Evolutionary conservation across 495 filamentous ascomycete species (phyloP).

Genomic region (Trichoderma gamsii): DNA sequence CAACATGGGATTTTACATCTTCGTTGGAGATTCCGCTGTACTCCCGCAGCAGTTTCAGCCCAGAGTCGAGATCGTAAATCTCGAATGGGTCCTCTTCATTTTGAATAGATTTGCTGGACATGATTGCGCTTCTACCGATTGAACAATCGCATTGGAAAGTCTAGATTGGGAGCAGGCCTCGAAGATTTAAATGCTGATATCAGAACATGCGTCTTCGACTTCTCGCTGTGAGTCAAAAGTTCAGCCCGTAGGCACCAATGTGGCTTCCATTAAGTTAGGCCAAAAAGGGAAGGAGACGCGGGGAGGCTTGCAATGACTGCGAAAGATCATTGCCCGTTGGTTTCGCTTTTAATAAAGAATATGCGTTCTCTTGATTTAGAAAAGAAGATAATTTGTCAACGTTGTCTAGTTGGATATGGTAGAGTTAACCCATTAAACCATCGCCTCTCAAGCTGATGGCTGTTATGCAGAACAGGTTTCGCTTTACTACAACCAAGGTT

Average conservation of each 20-base stretch:
- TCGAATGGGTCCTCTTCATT: slow-evolving; percentile 1
- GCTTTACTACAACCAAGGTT: too few relatives aligned
- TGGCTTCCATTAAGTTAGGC: neutral
- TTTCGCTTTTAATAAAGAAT: too few relatives aligned
- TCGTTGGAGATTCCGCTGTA: slow-evolving; percentile 15
- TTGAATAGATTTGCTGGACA: neutral
- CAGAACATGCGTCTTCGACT: neutral
- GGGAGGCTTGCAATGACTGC: too few relatives aligned
- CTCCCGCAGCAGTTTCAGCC: slow-evolving; percentile 25
- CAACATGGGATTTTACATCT: slow-evolving; percentile 18
- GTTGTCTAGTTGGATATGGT: too few relatives aligned
- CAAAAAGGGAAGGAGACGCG: neutral
- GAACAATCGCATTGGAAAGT: neutral
- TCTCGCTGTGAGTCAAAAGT: neutral
- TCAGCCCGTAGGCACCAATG: neutral
- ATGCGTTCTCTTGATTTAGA: too few relatives aligned
- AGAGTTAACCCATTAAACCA: too few relatives aligned
- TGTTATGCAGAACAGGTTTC: too few relatives aligned
- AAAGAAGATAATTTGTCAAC: too few relatives aligned
- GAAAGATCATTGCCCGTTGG: too few relatives aligned
- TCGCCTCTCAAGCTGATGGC: too few relatives aligned
- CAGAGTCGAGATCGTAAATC: neutral
- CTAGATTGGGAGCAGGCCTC: neutral
- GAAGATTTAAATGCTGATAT: neutral
- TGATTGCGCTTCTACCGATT: neutral